phyloP scores from a whole-genome alignment of 2,329 filamentous ascomycete species.

The Magnaporthiopsis incrustans region DNA sequence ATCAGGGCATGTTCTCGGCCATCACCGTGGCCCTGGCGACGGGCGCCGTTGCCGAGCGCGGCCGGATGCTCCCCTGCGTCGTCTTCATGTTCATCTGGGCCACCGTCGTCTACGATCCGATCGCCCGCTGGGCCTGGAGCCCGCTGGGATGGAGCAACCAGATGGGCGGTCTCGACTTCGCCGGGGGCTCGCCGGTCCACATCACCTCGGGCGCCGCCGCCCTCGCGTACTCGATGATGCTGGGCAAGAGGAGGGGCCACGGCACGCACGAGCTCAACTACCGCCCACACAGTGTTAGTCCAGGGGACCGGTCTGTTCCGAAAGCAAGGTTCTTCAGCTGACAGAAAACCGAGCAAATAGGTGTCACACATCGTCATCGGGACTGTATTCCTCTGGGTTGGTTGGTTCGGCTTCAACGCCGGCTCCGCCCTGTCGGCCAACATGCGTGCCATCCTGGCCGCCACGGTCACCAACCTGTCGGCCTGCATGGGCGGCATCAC shows the following conservation, averaged over 20 bases:
- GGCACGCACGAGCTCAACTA: slow-evolving; percentile 54
- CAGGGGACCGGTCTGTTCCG: no score
- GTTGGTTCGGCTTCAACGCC: slow-evolving; percentile 96
- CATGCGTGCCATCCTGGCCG: slow-evolving; percentile 82
- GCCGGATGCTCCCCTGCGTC: slow-evolving; percentile 51
- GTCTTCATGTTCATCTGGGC: slow-evolving; percentile 65
- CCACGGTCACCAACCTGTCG: slow-evolving; percentile 79
- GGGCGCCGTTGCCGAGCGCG: slow-evolving; percentile 53
- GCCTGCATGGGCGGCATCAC: slow-evolving; percentile 74
- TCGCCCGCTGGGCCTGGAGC: slow-evolving; percentile 76
- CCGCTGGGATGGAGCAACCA: slow-evolving; percentile 62
- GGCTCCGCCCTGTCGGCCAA: slow-evolving; percentile 75
- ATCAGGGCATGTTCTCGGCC: slow-evolving; percentile 82
- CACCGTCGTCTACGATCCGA: slow-evolving; percentile 63
- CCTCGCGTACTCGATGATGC: slow-evolving; percentile 65
- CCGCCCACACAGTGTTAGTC: slow-evolving; percentile 58
- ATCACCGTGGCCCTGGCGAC: slow-evolving; percentile 68
- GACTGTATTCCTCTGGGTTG: slow-evolving; percentile 77
- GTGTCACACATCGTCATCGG: slow-evolving; percentile 62
- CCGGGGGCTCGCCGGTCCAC: slow-evolving; percentile 68
- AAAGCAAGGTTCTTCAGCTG: no score
- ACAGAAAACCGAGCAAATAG: no score
- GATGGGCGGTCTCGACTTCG: slow-evolving; percentile 65
- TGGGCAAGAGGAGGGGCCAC: slow-evolving; percentile 61
- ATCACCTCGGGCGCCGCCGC: slow-evolving; percentile 65